These are phyloP conservation scores for Sugiyamaella lignohabitans DNA, from an alignment of 805 yeast genomes.

Conservation along the genomic window DNA sequence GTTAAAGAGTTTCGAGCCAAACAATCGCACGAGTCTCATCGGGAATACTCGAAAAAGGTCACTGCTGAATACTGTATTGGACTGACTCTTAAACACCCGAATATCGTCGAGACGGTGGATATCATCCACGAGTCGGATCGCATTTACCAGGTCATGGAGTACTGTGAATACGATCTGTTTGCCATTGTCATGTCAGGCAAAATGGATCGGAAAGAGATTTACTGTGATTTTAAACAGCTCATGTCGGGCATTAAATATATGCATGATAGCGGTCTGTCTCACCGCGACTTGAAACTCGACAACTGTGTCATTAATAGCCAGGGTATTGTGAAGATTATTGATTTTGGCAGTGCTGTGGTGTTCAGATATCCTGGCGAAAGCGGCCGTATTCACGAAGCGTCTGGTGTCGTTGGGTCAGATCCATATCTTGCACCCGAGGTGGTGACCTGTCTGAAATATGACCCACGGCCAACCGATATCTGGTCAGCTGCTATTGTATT, in stretches of 20 bases:
- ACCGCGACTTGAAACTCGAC: constrained; percentile 85
- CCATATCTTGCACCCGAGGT: constrained; percentile 92
- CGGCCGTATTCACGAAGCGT: constrained; percentile 63
- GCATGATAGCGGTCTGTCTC: constrained; percentile 81
- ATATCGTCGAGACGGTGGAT: constrained; percentile 85
- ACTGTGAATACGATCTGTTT: constrained; percentile 86
- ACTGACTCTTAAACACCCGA: constrained; percentile 80
- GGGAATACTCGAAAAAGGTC: constrained; percentile 87
- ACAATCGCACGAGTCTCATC: constrained; percentile 62
- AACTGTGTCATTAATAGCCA: constrained; percentile 79
- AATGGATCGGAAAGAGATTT: constrained; percentile 71
- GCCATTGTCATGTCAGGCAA: constrained; percentile 92
- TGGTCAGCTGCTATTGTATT: constrained; percentile 91
- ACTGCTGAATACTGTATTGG: constrained; percentile 95
- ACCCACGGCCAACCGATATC: constrained; percentile 88
- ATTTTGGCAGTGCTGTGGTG: constrained; percentile 90
- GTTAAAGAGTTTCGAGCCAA: constrained; percentile 86
- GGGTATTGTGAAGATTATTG: constrained; percentile 86
- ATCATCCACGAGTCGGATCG: constrained; percentile 83
- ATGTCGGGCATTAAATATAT: constrained; percentile 74
- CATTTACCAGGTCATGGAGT: constrained; percentile 88
- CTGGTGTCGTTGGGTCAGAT: constrained; percentile 83
- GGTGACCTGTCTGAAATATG: constrained; percentile 72
- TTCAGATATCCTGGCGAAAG: constrained; percentile 75
- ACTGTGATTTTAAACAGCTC: constrained; percentile 86